phyloP scores from a whole-genome alignment of 345 rosid genomes.

The Salix exigua region DNA sequence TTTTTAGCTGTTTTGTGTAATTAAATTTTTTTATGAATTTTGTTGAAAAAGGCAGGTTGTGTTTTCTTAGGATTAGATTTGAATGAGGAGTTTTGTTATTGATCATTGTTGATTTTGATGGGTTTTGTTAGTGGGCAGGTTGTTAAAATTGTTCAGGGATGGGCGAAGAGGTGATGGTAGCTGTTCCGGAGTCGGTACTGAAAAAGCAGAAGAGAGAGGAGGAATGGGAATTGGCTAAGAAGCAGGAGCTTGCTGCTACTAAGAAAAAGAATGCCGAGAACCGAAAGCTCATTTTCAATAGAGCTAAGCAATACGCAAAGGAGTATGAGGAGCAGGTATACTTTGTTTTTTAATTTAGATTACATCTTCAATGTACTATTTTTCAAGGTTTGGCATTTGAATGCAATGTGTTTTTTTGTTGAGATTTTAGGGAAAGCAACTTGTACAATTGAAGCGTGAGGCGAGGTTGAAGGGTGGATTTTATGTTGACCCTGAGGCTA shows the following conservation, averaged over 20 bases:
- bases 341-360: not conserved
- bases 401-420: not conserved
- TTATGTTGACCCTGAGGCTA: conserved; percentile 27
- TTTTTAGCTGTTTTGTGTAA: not conserved
- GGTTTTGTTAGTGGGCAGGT: not conserved
- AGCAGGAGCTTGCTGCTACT: conserved; percentile 36
- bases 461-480: conserved; percentile 29
- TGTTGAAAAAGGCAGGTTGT: not conserved
- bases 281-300: conserved; percentile 53
- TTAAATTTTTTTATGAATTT: not conserved
- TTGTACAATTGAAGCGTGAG: conserved; percentile 18
- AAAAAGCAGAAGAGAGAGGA: conserved; percentile 77
- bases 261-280: conserved; percentile 60
- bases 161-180: conserved; percentile 42
- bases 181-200: conserved; percentile 73
- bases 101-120: not conserved
- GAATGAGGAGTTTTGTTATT: not conserved
- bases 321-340: conserved; percentile 70
- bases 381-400: not conserved
- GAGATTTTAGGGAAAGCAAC: conserved; percentile 6
- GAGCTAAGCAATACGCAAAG: conserved; percentile 55
- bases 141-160: conserved; percentile 25
- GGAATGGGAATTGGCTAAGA: conserved; percentile 60
- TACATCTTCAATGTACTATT: not conserved
- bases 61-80: not conserved